Percentiles rank a stretch among this genome's conserved stretches.
Evolutionary conservation across 2,329 filamentous ascomycete genomes (phyloP).

Genomic region (Juglanconis oblonga): DNA sequence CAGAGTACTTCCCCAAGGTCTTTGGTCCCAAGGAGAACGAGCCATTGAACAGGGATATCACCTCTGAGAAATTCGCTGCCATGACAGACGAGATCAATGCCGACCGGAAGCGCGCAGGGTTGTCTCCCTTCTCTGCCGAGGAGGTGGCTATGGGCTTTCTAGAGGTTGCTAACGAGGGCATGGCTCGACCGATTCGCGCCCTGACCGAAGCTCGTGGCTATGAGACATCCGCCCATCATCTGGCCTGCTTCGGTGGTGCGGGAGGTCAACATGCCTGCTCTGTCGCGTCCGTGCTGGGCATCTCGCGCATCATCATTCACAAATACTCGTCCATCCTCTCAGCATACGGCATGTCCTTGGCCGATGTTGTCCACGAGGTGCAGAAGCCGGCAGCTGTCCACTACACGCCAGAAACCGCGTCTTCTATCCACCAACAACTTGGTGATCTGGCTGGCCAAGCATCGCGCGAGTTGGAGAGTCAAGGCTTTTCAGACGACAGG

Average conservation of each 20-base stretch:
- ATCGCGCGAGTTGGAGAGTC: constrained; percentile 33
- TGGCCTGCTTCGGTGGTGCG: constrained; percentile 46
- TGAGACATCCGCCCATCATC: constrained; percentile 39
- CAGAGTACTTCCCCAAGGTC: constrained; percentile 66
- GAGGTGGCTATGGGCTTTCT: constrained; percentile 64
- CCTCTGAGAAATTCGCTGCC: constrained; percentile 30
- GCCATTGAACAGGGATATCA: constrained; percentile 35
- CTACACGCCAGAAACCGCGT: constrained; percentile 16
- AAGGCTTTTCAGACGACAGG: constrained; percentile 39
- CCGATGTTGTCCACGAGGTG: constrained; percentile 33
- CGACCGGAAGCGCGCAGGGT: constrained; percentile 19
- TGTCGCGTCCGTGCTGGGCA: constrained; percentile 38
- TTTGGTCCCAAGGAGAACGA: constrained; percentile 65
- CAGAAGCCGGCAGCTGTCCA: constrained; percentile 29
- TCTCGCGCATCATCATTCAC: constrained; percentile 40
- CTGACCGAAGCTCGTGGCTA: constrained; percentile 48
- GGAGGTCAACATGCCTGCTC: constrained; percentile 59
- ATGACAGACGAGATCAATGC: constrained; percentile 35
- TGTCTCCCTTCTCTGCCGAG: constrained; percentile 22
- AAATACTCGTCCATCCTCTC: constrained; percentile 39
- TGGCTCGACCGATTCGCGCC: constrained; percentile 68
- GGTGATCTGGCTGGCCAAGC: constrained; percentile 28
- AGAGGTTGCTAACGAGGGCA: constrained; percentile 69
- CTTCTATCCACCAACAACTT: constrained; percentile 19
- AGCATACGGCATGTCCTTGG: constrained; percentile 41